phyloP scores from a whole-genome alignment of 805 yeast species.

The Barnettozyma salicaria region DNA sequence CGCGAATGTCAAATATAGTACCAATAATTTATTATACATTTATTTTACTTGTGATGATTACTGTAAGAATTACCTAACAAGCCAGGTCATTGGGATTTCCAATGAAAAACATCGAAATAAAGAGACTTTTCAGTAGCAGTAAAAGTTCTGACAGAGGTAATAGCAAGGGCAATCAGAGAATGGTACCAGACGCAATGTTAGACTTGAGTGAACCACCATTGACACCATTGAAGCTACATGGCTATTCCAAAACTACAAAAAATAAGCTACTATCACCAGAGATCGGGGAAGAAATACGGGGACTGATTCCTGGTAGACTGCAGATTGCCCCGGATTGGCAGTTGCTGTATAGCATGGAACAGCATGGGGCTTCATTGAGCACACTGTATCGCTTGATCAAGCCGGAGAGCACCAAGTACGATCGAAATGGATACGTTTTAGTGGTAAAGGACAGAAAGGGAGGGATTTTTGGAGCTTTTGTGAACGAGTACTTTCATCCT shows the following conservation, averaged over 20 bases:
- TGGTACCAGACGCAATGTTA: background rate
- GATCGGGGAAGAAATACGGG: conserved; percentile 69
- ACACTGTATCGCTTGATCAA: conserved; percentile 61
- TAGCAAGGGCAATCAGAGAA: background rate
- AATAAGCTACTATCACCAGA: conserved; percentile 51
- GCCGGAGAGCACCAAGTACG: conserved; percentile 36
- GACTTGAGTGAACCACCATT: conserved; percentile 33
- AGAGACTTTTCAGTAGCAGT: conserved; percentile 2
- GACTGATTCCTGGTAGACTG: conserved; percentile 67
- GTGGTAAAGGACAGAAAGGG: conserved; percentile 60
- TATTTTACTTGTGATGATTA: too few relatives aligned
- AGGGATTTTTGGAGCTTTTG: conserved; percentile 69
- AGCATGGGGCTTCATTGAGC: conserved; percentile 81
- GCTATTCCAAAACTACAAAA: conserved; percentile 54
- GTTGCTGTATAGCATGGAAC: conserved; percentile 78
- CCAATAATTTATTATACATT: too few relatives aligned
- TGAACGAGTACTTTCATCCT: conserved; percentile 67
- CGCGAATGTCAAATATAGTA: too few relatives aligned
- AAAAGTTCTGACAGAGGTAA: background rate
- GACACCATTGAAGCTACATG: conserved; percentile 50
- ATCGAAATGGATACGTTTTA: conserved; percentile 65
- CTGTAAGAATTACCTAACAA: too few relatives aligned
- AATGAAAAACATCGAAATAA: conserved; percentile 1
- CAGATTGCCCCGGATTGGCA: conserved; percentile 78
- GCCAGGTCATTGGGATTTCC: too few relatives aligned